Percentiles rank a stretch among this genome's conserved stretches.
phyloP scores from a whole-genome alignment of 2,329 filamentous ascomycete genomes.

The Paracorniculantispora psalliotae region DNA sequence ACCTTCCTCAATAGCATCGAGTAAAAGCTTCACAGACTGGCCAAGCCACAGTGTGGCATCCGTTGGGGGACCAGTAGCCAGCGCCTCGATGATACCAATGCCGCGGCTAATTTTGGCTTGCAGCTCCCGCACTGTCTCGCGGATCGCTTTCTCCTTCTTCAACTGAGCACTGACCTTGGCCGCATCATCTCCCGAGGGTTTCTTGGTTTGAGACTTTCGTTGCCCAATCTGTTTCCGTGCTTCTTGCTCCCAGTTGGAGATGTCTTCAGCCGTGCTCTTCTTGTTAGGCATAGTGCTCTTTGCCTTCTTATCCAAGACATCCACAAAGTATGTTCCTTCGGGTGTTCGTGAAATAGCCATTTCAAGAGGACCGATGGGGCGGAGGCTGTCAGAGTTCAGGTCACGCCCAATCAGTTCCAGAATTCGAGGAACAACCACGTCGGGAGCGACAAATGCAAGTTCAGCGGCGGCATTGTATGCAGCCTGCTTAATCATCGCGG shows the following conservation, averaged over 20 bases:
- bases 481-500: conserved; percentile 52
- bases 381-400: conserved; percentile 64
- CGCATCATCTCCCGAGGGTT: conserved; percentile 83
- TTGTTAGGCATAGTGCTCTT: conserved; percentile 70
- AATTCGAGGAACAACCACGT: conserved; percentile 69
- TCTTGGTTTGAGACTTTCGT: conserved; percentile 89
- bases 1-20: conserved; percentile 72
- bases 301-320: conserved; percentile 81
- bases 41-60: conserved; percentile 87
- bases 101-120: conserved; percentile 73
- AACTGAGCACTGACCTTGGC: conserved; percentile 88
- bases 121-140: conserved; percentile 63
- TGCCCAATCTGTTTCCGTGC: conserved; percentile 79
- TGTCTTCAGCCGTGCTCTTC: conserved; percentile 92
- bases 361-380: conserved; percentile 75
- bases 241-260: conserved; percentile 95
- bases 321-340: conserved; percentile 82
- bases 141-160: conserved; percentile 77
- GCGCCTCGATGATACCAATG: conserved; percentile 76
- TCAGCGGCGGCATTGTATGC: conserved; percentile 84
- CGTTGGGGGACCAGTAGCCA: conserved; percentile 83
- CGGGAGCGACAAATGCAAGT: conserved; percentile 87
- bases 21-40: conserved; percentile 66
- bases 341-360: conserved; percentile 89
- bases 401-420: conserved; percentile 70